A percentile compares a stretch with the other conserved stretches of the same genome.
These are phyloP conservation scores for Epipyxis sp. DNA, from an alignment of 108 stramenopile species.

Conservation along the genomic window DNA sequence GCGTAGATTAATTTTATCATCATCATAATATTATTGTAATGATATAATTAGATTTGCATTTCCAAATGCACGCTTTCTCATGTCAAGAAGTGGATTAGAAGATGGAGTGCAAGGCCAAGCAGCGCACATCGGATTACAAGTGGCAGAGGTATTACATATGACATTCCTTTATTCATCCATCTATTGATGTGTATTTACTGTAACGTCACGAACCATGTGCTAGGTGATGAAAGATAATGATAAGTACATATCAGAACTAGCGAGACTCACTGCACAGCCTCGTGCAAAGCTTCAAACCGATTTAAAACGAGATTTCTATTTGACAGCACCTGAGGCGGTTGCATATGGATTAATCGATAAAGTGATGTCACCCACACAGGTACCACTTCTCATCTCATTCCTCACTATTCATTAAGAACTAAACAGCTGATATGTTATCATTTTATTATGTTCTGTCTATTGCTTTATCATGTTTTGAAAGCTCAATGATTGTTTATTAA, in stretches of 20 bases:
- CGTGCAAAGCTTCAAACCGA: slow-evolving; percentile 69
- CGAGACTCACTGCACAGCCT: slow-evolving; percentile 72
- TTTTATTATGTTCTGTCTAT: no score
- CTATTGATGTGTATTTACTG: no score
- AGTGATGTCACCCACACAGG: slow-evolving; percentile 15
- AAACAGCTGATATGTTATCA: no score
- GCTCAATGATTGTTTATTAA: no score
- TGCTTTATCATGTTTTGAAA: no score
- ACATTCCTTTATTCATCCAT: no score
- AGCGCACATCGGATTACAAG: background rate
- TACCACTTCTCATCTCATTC: no score
- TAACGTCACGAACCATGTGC: no score
- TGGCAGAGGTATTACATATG: slow-evolving; percentile 30
- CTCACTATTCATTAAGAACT: no score
- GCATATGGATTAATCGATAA: slow-evolving; percentile 54
- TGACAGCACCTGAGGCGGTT: slow-evolving; percentile 73
- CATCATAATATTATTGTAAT: no score
- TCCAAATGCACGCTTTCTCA: slow-evolving; percentile 83
- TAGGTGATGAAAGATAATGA: slow-evolving; percentile 62
- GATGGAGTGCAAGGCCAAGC: slow-evolving; percentile 22
- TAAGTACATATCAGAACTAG: slow-evolving; percentile 64
- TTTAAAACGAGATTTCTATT: slow-evolving; percentile 86
- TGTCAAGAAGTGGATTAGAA: slow-evolving; percentile 84
- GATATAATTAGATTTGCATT: slow-evolving; percentile 60
- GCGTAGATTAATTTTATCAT: no score